Percentiles rank a stretch among this genome's conserved stretches.
Conservation (phyloP, 805 yeast species). For the Alloascoidea hylecoeti region DNA sequence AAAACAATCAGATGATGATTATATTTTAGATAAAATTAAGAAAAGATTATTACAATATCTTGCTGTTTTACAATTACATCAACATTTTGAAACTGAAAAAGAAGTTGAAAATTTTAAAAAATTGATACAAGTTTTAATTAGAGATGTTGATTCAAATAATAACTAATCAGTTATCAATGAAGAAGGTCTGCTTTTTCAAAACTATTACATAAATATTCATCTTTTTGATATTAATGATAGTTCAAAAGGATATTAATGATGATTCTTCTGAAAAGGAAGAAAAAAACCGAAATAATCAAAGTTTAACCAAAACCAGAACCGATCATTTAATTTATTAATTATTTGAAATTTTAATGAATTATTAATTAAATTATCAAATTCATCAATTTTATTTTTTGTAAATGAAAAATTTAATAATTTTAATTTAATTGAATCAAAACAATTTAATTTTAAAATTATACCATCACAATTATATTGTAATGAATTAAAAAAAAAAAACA, state of each 20-base stretch:
- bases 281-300: too few species aligned
- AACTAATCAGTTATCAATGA: too few species aligned
- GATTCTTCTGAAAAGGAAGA: too few species aligned
- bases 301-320: too few species aligned
- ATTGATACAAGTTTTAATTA: too few species aligned
- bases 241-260: too few species aligned
- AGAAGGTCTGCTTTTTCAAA: too few species aligned
- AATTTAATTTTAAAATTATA: constrained; percentile 17
- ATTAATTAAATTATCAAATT: constrained; percentile 12
- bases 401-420: constrained; percentile 15
- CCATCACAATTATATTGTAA: constrained; percentile 6
- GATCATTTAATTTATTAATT: constrained; percentile 46
- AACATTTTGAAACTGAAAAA: too few species aligned
- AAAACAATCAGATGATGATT: constrained; percentile 64
- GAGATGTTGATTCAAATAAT: too few species aligned
- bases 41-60: constrained; percentile 65
- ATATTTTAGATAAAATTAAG: constrained; percentile 62
- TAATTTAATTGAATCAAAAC: constrained; percentile 17
- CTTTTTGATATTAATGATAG: too few species aligned
- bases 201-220: too few species aligned
- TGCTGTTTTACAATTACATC: constrained; percentile 55
- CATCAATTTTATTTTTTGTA: constrained; percentile 15
- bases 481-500: constrained; percentile 36
- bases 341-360: constrained; percentile 34
- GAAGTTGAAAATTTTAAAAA: too few species aligned